phyloP scores from a whole-genome alignment of 352 stramenopile genomes.

The Phytophthora fragariae region DNA sequence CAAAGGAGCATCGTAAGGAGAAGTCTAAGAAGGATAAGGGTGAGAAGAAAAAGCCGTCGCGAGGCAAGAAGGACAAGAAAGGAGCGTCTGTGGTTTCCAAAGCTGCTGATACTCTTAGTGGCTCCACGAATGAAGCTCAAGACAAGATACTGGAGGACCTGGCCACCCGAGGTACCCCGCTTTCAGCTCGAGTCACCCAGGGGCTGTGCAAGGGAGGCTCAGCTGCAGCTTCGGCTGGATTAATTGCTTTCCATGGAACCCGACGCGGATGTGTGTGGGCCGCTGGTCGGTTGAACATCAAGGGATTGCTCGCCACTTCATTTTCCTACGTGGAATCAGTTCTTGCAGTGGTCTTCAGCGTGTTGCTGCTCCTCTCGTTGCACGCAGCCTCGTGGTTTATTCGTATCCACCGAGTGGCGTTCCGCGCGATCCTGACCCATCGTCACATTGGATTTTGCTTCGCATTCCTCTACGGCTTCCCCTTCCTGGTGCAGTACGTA shows the following conservation, averaged over 20 bases:
- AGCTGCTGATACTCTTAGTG: slow-evolving; percentile 19
- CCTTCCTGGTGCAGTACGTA: slow-evolving; percentile 87
- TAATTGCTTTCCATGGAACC: slow-evolving; percentile 15
- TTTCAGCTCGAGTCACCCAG: slow-evolving; percentile 26
- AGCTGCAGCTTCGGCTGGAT: slow-evolving; percentile 17
- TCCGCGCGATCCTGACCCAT: slow-evolving; percentile 83
- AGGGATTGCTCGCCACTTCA: slow-evolving; percentile 41
- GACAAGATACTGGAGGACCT: slow-evolving; percentile 28
- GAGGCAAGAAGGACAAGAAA: slow-evolving; percentile 73
- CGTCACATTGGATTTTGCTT: slow-evolving; percentile 90
- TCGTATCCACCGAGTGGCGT: slow-evolving; percentile 81
- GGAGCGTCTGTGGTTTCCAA: slow-evolving; percentile 16
- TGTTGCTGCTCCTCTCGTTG: slow-evolving; percentile 71
- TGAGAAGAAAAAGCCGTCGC: slow-evolving; percentile 58
- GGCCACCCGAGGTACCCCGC: slow-evolving; percentile 13
- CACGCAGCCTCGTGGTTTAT: slow-evolving; percentile 83
- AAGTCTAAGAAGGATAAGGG: slow-evolving; percentile 66
- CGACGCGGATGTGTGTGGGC: slow-evolving; percentile 35
- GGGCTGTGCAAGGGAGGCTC: slow-evolving; percentile 18
- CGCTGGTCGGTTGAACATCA: slow-evolving; percentile 55
- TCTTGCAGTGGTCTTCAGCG: slow-evolving; percentile 69
- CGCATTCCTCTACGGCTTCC: slow-evolving; percentile 88
- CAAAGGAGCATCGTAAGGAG: slow-evolving; percentile 61
- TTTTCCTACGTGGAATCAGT: slow-evolving; percentile 76
- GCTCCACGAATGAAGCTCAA: slow-evolving; percentile 23